Conservation (phyloP, 2,329 filamentous ascomycete genomes). For the Neonectria punicea region DNA sequence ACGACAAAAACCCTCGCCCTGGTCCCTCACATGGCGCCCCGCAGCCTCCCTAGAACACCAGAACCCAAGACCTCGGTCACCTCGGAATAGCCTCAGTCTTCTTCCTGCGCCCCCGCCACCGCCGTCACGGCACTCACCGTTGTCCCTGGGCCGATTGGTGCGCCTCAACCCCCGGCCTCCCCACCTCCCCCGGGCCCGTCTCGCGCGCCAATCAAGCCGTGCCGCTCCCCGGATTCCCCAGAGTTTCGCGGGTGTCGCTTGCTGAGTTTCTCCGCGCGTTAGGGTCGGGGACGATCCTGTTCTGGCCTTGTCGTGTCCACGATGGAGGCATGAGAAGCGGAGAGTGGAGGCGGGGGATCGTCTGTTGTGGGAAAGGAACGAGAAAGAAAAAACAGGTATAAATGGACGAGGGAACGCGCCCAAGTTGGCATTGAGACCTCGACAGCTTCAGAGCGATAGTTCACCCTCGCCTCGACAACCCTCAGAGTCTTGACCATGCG, state of each 20-base stretch:
- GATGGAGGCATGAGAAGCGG: conserved; percentile 22
- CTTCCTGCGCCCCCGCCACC: neutral
- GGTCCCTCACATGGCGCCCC: conserved; percentile 23
- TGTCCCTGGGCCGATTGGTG: conserved; percentile 19
- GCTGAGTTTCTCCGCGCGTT: conserved; percentile 22
- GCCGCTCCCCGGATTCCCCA: conserved; percentile 19
- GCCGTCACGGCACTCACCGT: conserved; percentile 10
- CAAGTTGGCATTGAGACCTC: neutral
- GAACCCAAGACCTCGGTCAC: conserved; percentile 11
- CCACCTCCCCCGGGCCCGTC: neutral
- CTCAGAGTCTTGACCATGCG: conserved; percentile 14
- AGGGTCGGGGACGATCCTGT: conserved; percentile 1
- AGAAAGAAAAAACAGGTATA: conserved; percentile 6
- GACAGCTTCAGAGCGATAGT: conserved; percentile 2
- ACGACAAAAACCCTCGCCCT: neutral
- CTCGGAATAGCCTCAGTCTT: neutral
- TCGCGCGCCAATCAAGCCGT: conserved; percentile 24
- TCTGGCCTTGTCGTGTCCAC: conserved; percentile 16
- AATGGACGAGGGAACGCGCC: conserved; percentile 5
- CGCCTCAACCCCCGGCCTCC: conserved; percentile 13
- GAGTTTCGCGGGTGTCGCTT: conserved; percentile 5
- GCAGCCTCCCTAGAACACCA: neutral
- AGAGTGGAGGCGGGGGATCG: neutral
- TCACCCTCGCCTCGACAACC: neutral
- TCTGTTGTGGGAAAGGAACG: neutral